Evolutionary conservation across 495 filamentous ascomycete genomes (phyloP).

Genomic region (Cetradonia linearis): DNA sequence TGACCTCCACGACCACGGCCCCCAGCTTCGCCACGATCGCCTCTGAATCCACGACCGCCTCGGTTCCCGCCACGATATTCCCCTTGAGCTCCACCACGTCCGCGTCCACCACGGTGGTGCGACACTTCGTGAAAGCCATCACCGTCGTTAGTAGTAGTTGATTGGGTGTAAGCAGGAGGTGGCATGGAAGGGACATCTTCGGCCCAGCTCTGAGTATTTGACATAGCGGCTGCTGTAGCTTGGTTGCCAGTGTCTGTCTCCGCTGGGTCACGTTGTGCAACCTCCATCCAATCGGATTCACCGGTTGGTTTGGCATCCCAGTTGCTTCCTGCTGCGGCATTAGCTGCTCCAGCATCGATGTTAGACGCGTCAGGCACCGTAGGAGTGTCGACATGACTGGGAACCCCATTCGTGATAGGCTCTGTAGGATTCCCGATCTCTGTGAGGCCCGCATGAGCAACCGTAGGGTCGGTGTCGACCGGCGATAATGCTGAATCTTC

Average conservation of each 20-base stretch:
- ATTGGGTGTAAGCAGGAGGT: slow-evolving; percentile 28
- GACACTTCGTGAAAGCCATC: slow-evolving; percentile 68
- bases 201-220: slow-evolving; percentile 54
- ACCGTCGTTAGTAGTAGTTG: slow-evolving; percentile 31
- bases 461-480: slow-evolving; percentile 59
- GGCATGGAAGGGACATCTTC: slow-evolving; percentile 44
- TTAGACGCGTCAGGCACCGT: slow-evolving; percentile 40
- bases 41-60: slow-evolving; percentile 44
- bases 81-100: slow-evolving; percentile 41
- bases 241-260: slow-evolving; percentile 61
- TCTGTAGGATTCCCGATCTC: slow-evolving; percentile 44
- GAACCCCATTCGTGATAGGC: slow-evolving; percentile 29
- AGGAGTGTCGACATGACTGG: slow-evolving; percentile 34
- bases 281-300: slow-evolving; percentile 67
- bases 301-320: slow-evolving; percentile 49
- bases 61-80: slow-evolving; percentile 47
- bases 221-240: slow-evolving; percentile 47
- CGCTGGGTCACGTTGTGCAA: slow-evolving; percentile 54
- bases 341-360: slow-evolving; percentile 52
- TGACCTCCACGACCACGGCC: slow-evolving; percentile 63
- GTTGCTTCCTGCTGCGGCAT: slow-evolving; percentile 56
- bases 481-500: slow-evolving; percentile 26
- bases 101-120: slow-evolving; percentile 38
- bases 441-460: slow-evolving; percentile 65
- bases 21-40: slow-evolving; percentile 34